phyloP scores from a whole-genome alignment of 2,329 filamentous ascomycete genomes.

The Coleophoma eucalyptorum region DNA sequence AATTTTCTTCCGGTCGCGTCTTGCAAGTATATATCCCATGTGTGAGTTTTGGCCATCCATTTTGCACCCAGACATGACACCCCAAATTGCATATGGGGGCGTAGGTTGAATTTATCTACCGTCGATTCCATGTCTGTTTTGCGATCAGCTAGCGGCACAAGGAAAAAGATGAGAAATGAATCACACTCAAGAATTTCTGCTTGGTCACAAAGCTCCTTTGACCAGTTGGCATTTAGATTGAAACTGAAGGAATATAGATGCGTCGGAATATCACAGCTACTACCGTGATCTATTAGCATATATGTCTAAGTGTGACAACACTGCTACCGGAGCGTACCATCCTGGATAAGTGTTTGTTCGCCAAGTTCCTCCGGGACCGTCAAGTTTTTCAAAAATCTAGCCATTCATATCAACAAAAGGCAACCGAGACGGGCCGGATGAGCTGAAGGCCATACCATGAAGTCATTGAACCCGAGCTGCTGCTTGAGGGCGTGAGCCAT shows the following conservation, averaged over 20 bases:
- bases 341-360: conserved; percentile 27
- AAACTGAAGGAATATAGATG: conserved; percentile 40
- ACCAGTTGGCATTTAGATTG: conserved; percentile 35
- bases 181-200: conserved; percentile 30
- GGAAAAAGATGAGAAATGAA: background rate
- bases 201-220: conserved; percentile 29
- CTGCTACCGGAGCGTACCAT: conserved; percentile 13
- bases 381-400: conserved; percentile 27
- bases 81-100: conserved; percentile 18
- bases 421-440: no score
- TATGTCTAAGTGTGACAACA: background rate
- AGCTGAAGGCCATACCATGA: conserved; percentile 7
- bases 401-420: background rate
- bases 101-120: conserved; percentile 27
- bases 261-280: conserved; percentile 27
- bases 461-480: conserved; percentile 27
- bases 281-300: background rate
- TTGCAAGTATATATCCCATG: conserved; percentile 24
- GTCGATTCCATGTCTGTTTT: conserved; percentile 23
- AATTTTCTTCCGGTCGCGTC: conserved; percentile 19
- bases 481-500: conserved; percentile 29
- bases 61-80: conserved; percentile 18
- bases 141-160: no score
- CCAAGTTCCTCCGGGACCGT: conserved; percentile 28
- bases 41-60: conserved; percentile 16